Base-by-base conservation (phyloP, 106 monocot genomes). In the Hemerocallis citrina region DNA sequence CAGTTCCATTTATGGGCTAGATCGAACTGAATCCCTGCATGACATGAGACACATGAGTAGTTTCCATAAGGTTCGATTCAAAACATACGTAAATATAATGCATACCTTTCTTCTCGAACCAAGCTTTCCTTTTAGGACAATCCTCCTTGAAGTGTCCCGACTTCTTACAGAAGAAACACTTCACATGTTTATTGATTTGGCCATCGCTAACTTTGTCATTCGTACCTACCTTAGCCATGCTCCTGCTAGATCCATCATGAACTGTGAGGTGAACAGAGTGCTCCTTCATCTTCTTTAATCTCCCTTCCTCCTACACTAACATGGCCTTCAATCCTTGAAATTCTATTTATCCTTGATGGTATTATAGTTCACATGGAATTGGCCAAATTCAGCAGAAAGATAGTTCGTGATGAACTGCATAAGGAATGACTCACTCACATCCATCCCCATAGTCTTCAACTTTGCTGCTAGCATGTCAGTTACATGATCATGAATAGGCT, bases 351-450 rank as follows among this genome's bases (percentile, higher is more conserved):
- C n/a, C n/a, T n/a, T n/a, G n/a, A n/a, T n/a, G n/a, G n/a, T n/a
- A 43, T 43, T 43, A 43, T 43, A 43, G n/a, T 43, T 43, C 43
- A 43, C 43, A 1, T 43, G 43, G 43, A 43, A 43, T n/a, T 43
- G 43, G 3, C 43, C 43, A 43, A 43, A 43, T 43, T 43, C 43
- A 43, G n/a, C 43, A 43, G 43, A n/a, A 12, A 43, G 43, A 43
- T 12, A 43, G 43, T 43, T 43, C 12, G 34, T 22, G 28, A 70
- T 70, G 23, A 70, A 70, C 14, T 70, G 61, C 2, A 70, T 50
- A 15, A 70, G 17, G 27, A 70, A 70, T 15, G 61, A 23, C 13
- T 70, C 70, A 36, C 27, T 40, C 9, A 60, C 24, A 3, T 15
- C 41, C 70, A 62, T 70, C 13, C 70, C 61, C 36, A 70, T 4